phyloP scores from a whole-genome alignment of 228 moss, liverwort and hornwort genomes.

The Sphagnum magellanicum region DNA sequence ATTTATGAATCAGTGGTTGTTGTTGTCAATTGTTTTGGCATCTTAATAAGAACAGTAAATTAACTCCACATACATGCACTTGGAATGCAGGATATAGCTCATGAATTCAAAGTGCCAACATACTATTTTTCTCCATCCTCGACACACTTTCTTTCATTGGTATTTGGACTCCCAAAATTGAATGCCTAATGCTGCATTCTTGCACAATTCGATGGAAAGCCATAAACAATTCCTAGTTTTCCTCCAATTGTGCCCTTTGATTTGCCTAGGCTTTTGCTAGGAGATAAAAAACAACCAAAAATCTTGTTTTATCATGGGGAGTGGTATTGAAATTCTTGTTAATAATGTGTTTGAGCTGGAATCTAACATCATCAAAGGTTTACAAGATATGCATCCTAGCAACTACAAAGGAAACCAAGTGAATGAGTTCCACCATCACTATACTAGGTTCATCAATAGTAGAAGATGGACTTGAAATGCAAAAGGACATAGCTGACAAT shows the following conservation, averaged over 20 bases:
- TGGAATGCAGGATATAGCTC: conserved; percentile 18
- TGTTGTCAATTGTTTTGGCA: too few species aligned
- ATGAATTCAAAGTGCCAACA: conserved; percentile 27
- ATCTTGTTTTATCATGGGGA: conserved; percentile 26
- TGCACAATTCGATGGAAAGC: neutral
- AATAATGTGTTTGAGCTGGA: conserved; percentile 35
- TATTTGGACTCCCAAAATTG: conserved; percentile 31
- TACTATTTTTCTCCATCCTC: conserved; percentile 30
- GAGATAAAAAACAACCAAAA: neutral
- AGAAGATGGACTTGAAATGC: too few species aligned
- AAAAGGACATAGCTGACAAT: too few species aligned
- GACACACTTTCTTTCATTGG: conserved; percentile 28
- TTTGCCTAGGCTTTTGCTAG: conserved; percentile 32
- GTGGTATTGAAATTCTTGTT: conserved; percentile 2
- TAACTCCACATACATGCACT: too few species aligned
- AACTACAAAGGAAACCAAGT: conserved; percentile 6
- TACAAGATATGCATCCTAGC: conserved; percentile 3
- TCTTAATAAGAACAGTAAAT: too few species aligned
- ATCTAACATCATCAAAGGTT: conserved; percentile 6
- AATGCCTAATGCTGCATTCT: conserved; percentile 21
- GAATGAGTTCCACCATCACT: neutral
- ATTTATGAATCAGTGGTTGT: too few species aligned
- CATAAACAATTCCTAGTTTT: conserved; percentile 21
- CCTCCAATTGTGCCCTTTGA: conserved; percentile 29
- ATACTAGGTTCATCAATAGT: neutral